Conservation (phyloP, 805 yeast genomes). For the Ogataea nonfermentans region DNA sequence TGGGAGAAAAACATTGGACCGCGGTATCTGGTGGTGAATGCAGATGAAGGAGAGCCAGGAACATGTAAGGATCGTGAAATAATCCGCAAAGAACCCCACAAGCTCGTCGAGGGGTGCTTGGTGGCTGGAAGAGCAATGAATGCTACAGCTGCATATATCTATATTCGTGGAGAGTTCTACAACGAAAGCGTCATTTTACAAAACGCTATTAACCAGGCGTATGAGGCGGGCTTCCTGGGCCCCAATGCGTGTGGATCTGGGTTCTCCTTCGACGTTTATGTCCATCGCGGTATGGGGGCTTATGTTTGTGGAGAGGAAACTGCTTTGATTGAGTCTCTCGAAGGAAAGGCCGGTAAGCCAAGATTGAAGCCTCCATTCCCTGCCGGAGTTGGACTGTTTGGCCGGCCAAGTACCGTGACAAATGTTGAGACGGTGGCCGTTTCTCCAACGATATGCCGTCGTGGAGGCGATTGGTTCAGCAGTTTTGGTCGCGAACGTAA, state of each 20-base stretch:
- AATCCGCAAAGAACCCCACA: conserved; percentile 88
- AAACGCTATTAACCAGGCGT: conserved; percentile 84
- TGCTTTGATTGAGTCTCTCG: conserved; percentile 81
- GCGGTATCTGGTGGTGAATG: conserved; percentile 83
- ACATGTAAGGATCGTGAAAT: conserved; percentile 92
- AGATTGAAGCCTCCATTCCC: conserved; percentile 94
- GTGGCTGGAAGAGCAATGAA: conserved; percentile 91
- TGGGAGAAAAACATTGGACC: conserved; percentile 93
- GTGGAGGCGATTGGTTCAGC: conserved; percentile 88
- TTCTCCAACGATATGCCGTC: conserved; percentile 83
- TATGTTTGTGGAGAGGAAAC: conserved; percentile 93
- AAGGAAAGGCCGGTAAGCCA: conserved; percentile 93
- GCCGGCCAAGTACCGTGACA: conserved; percentile 88
- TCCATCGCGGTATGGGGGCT: conserved; percentile 94
- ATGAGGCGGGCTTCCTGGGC: conserved; percentile 75
- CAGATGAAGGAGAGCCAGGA: conserved; percentile 95
- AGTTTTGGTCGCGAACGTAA: conserved; percentile 83
- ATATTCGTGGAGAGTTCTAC: conserved; percentile 88
- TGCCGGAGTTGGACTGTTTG: conserved; percentile 88
- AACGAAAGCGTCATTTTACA: conserved; percentile 75
- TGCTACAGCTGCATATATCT: conserved; percentile 89
- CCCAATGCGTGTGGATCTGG: conserved; percentile 87
- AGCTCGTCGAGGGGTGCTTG: conserved; percentile 87
- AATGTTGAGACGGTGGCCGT: conserved; percentile 91
- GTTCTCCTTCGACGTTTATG: conserved; percentile 75